A percentile compares a stretch with the other conserved stretches of the same genome.
These are phyloP conservation scores for Suillus brevipes DNA, from an alignment of 768 basidiomycete species.

Conservation along the genomic window DNA sequence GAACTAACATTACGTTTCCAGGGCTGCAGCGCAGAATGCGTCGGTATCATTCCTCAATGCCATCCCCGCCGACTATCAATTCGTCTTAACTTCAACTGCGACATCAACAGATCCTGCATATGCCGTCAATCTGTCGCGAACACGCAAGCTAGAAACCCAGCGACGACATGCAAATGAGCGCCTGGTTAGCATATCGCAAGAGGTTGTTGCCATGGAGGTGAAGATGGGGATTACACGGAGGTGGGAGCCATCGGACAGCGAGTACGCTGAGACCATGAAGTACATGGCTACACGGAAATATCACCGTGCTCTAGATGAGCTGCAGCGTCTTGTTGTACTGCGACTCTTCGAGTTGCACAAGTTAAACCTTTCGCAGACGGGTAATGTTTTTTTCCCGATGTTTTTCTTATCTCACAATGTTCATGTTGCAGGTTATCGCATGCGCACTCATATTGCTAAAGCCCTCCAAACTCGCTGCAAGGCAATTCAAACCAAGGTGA, in stretches of 20 bases:
- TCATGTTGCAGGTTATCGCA: slow-evolving; percentile 33
- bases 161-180: slow-evolving; percentile 18
- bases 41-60: not conserved
- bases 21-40: slow-evolving; percentile 10
- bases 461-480: slow-evolving; percentile 31
- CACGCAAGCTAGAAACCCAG: slow-evolving; percentile 25
- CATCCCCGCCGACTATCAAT: slow-evolving; percentile 18
- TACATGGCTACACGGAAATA: slow-evolving; percentile 19
- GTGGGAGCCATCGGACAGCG: slow-evolving; percentile 26
- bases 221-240: slow-evolving; percentile 26
- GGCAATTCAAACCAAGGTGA: slow-evolving; percentile 27
- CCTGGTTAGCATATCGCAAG: slow-evolving; percentile 14
- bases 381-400: slow-evolving; percentile 19
- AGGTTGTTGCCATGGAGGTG: slow-evolving; percentile 27
- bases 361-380: slow-evolving; percentile 37
- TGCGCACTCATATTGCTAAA: slow-evolving; percentile 35
- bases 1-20: slow-evolving; percentile 11
- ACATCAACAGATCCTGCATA: slow-evolving; percentile 15
- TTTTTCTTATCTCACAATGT: slow-evolving; percentile 8
- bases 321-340: slow-evolving; percentile 36
- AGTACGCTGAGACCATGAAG: slow-evolving; percentile 24
- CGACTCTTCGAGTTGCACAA: slow-evolving; percentile 41
- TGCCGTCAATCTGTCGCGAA: slow-evolving; percentile 16
- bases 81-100: slow-evolving; percentile 11
- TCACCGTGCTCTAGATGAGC: slow-evolving; percentile 31